Percentiles rank a stretch among this genome's conserved stretches.
These are phyloP conservation scores for Candida argentea DNA, from an alignment of 805 yeast genomes.

Conservation along the genomic window DNA sequence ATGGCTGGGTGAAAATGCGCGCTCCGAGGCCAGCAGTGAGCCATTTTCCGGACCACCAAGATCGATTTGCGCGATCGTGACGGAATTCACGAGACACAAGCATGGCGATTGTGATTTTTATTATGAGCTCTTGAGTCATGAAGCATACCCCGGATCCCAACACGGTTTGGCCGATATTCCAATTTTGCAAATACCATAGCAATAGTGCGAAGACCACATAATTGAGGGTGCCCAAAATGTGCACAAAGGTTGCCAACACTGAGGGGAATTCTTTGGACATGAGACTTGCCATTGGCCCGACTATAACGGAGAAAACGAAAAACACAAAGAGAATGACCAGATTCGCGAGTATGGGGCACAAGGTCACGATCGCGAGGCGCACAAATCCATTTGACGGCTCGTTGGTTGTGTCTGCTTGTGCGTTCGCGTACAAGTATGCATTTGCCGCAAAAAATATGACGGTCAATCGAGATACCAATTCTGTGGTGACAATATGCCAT, in stretches of 20 bases:
- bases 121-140: slow-evolving; percentile 48
- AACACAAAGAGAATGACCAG: slow-evolving; percentile 26
- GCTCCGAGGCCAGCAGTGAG: slow-evolving; percentile 51
- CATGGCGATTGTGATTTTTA: slow-evolving; percentile 39
- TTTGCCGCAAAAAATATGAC: slow-evolving; percentile 23
- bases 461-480: slow-evolving; percentile 27
- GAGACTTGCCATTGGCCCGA: slow-evolving; percentile 42
- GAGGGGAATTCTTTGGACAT: slow-evolving; percentile 38
- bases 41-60: slow-evolving; percentile 79
- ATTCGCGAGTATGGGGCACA: slow-evolving; percentile 40
- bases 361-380: slow-evolving; percentile 33
- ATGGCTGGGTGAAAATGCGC: slow-evolving; percentile 50
- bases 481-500: slow-evolving; percentile 30
- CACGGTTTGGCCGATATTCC: slow-evolving; percentile 50
- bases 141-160: slow-evolving; percentile 50
- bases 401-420: slow-evolving; percentile 42
- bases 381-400: slow-evolving; percentile 13
- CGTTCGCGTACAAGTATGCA: slow-evolving; percentile 45
- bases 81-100: slow-evolving; percentile 54
- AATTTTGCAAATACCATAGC: slow-evolving; percentile 58
- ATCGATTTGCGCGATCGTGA: slow-evolving; percentile 48
- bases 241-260: slow-evolving; percentile 46
- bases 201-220: slow-evolving; percentile 51
- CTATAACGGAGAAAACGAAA: slow-evolving; percentile 33
- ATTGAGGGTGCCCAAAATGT: slow-evolving; percentile 39